Base-by-base conservation (phyloP, 805 yeast species). In the Zygosaccharomyces kombuchaensis region DNA sequence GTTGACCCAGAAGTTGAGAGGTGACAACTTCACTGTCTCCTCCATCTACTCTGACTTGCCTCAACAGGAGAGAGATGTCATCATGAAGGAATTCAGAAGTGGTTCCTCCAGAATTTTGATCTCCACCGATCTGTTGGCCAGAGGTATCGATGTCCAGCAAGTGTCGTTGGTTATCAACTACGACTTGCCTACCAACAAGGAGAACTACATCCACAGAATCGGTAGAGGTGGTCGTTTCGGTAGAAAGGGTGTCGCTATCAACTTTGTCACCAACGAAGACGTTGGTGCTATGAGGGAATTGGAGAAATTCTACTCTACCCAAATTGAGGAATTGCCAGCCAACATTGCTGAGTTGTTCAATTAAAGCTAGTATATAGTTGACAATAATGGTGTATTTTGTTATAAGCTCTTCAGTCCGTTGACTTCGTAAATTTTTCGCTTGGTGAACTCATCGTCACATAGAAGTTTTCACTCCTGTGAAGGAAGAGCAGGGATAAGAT, bases 141-240 rank as follows among this genome's bases (percentile, higher is more conserved):
- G 99, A 71, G 99, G 99, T 65, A 93, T 91, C 56, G 99, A 91
- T 71, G 98, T 91, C 50, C 99, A 91, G 74, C 98, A 91, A 67
- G 96, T 91, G 40, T 90, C 97, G 9, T 72, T 91, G 56, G 99
- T 91, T 50, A 87, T 91, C 63, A 91, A 91, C 77, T 91, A 87
- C 72, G 99, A 91, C 70, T 73, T 91, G 67, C 98, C 99, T 46
- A 69, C 79, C 54, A 89, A 93, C 77, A 82, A 84, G 66, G 98
- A 91, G 70, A 91, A 91, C 77, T 91, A 91, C 70, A 83, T 91
- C 63, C 99, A 91, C 75, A 81, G 99, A 72, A 91, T 91, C 57
- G 99, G 99, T 69, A 84, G 99, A 70, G 89, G 96, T 57, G 99
- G 98, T 54, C 82, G 99, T 67, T 91, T 91, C 75, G 99, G 99